Evolutionary conservation across 2,329 filamentous ascomycete genomes (phyloP), one percentile per base, ranked within the genome.

Genomic region (Metarhizium album): DNA sequence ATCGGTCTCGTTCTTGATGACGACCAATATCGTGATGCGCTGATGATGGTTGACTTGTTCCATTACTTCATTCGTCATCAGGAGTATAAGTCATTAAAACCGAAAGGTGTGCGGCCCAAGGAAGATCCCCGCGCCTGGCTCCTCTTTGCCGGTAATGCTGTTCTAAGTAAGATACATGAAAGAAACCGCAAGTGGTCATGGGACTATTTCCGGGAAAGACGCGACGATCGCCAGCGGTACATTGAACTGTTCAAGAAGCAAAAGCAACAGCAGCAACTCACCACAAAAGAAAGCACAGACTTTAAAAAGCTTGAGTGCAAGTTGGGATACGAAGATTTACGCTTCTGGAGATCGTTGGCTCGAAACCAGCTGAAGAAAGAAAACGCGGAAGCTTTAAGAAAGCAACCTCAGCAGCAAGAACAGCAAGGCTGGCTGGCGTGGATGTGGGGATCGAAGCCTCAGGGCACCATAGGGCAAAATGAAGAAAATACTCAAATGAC

Each of bases 41-140:
- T 99, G 52, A 98, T 98, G 93, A 87, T 99, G 74, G 87, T 97
- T 2, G 93, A 99, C 64, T 75, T 97, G 2, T 98, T 99, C 73
- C 93, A 98, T 67, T 97, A 95, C 69, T 98, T 97, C 67, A 87
- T 96, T 59, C 84, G 91, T 31, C 93, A 98, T 58, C 93, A 97
- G 66, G 91, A 99, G 65, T 96, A 97, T 72, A 94, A 94, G 64
- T 91, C 86, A 60, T 75, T 90, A 52, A 89, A 95, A 60, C 93
- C 93, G 3, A 93, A 94, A 63, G 83, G 76, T 1, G 78, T 83
- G 52, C 78, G 79, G 0, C 87, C 89, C 0, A 95, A 90, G 63
- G 88, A 97, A 65, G 88, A 97, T 59, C 91, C 93, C 14, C 80
- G 82, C 37, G 93, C 91, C 0, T 99, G 93, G 93, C 74, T 98